Percentiles rank a stretch among this genome's conserved stretches.
These are phyloP conservation scores for Globisporangium viniferum DNA, from an alignment of 352 stramenopile species.

Conservation along the genomic window DNA sequence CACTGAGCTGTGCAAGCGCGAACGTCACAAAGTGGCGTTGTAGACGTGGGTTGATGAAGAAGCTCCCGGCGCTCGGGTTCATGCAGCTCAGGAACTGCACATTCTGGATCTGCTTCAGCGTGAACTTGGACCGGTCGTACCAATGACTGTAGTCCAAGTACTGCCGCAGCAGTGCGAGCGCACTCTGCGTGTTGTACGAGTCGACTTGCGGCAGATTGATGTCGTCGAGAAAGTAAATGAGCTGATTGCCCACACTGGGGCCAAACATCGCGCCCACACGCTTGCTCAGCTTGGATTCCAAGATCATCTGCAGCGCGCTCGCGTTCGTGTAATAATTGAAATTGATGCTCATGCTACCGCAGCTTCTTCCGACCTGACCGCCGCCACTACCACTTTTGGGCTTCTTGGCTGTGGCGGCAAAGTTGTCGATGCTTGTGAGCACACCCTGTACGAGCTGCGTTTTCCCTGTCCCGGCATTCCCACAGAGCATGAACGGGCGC, in stretches of 20 bases:
- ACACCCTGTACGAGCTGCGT: conserved; percentile 92
- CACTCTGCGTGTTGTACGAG: conserved; percentile 92
- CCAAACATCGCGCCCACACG: conserved; percentile 85
- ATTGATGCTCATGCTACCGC: conserved; percentile 69
- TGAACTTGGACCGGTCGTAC: conserved; percentile 94
- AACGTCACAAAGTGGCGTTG: conserved; percentile 96
- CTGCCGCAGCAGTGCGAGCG: conserved; percentile 92
- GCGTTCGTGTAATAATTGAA: conserved; percentile 87
- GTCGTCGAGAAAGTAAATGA: conserved; percentile 97
- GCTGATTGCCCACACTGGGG: conserved; percentile 66
- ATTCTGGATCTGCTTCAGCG: conserved; percentile 90
- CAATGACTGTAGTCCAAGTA: conserved; percentile 94
- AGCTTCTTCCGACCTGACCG: conserved; percentile 27
- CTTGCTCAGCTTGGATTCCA: conserved; percentile 90
- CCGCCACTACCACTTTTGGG: conserved; percentile 8
- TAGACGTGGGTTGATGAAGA: conserved; percentile 91
- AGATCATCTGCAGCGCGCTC: conserved; percentile 64
- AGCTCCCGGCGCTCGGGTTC: conserved; percentile 93
- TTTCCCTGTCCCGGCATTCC: conserved; percentile 91
- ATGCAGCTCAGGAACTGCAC: conserved; percentile 95
- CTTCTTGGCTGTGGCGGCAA: conserved; percentile 18
- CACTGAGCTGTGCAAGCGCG: conserved; percentile 85
- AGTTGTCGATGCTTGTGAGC: conserved; percentile 44
- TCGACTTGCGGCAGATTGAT: conserved; percentile 95
- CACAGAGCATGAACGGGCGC: conserved; percentile 93